Percentiles rank a stretch among this genome's conserved stretches.
Evolutionary conservation across 208 protist species (phyloP).

Genomic region (Wallacemonas sp.): DNA sequence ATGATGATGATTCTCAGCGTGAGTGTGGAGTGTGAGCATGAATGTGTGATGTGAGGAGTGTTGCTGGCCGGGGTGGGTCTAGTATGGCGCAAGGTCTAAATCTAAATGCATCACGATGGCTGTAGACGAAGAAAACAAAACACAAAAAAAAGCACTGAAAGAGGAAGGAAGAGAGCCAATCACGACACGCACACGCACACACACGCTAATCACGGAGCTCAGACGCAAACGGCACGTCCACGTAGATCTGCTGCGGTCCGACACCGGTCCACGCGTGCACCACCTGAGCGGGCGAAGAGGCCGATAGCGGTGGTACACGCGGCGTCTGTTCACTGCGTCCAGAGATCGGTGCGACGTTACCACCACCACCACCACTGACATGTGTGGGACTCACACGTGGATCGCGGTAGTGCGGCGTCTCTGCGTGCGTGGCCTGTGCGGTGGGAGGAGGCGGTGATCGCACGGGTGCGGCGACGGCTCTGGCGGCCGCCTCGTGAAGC

Average conservation of each 20-base stretch:
- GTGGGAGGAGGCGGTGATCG: not conserved
- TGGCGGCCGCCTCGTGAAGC: not conserved
- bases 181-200: not conserved
- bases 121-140: not conserved
- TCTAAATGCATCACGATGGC: too few species aligned
- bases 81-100: too few species aligned
- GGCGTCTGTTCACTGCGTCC: too few species aligned
- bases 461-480: not conserved
- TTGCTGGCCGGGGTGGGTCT: too few species aligned
- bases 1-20: too few species aligned
- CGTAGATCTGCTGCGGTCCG: conserved; percentile 1
- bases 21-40: too few species aligned
- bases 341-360: too few species aligned
- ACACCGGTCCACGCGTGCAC: not conserved
- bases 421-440: too few species aligned
- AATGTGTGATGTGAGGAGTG: too few species aligned
- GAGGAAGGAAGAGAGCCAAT: not conserved
- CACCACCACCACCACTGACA: too few species aligned
- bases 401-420: too few species aligned
- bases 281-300: not conserved
- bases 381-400: too few species aligned
- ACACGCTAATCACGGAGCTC: conserved; percentile 4
- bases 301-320: not conserved
- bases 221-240: conserved; percentile 8
- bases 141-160: not conserved